phyloP scores from a whole-genome alignment of 2,329 filamentous ascomycete species.

The Niveomyces coronatus region DNA sequence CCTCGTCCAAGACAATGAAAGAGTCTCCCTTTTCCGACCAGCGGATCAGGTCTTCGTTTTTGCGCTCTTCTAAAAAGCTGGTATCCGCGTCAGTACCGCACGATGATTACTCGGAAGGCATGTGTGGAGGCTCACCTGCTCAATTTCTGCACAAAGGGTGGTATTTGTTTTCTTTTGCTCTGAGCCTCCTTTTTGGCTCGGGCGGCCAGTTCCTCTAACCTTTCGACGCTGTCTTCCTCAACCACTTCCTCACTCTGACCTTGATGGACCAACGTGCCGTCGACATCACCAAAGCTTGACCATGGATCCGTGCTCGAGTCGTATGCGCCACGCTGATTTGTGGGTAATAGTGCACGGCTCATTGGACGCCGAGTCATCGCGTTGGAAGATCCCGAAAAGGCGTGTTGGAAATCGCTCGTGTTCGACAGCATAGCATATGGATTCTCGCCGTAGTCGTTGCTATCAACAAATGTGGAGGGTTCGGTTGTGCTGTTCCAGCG shows the following conservation, averaged over 20 bases:
- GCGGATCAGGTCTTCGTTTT: slow-evolving; percentile 88
- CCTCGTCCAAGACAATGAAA: slow-evolving; percentile 93
- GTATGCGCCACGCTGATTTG: slow-evolving; percentile 27
- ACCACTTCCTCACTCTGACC: slow-evolving; percentile 21
- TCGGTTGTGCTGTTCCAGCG: slow-evolving; percentile 34
- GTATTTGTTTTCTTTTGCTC: slow-evolving; percentile 87
- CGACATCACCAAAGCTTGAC: slow-evolving; percentile 31
- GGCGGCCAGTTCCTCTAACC: slow-evolving; percentile 68
- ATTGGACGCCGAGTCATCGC: slow-evolving; percentile 42
- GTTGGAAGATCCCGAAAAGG: slow-evolving; percentile 30
- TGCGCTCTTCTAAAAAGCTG: slow-evolving; percentile 90
- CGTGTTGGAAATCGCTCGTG: slow-evolving; percentile 23
- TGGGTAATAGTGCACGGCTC: slow-evolving; percentile 39
- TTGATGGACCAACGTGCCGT: slow-evolving; percentile 27
- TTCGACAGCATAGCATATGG: slow-evolving; percentile 29
- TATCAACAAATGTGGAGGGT: slow-evolving; percentile 26
- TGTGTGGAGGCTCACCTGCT: slow-evolving; percentile 61
- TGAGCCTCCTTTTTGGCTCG: slow-evolving; percentile 80
- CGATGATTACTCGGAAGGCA: neutral
- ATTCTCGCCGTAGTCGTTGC: slow-evolving; percentile 22
- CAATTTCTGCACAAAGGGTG: slow-evolving; percentile 94
- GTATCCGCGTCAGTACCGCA: slow-evolving; percentile 15
- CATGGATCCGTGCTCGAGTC: slow-evolving; percentile 30
- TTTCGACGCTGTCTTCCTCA: slow-evolving; percentile 63
- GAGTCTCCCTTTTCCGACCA: slow-evolving; percentile 97